phyloP scores from a whole-genome alignment of 2,329 filamentous ascomycete genomes.

The Diaporthe destruens region DNA sequence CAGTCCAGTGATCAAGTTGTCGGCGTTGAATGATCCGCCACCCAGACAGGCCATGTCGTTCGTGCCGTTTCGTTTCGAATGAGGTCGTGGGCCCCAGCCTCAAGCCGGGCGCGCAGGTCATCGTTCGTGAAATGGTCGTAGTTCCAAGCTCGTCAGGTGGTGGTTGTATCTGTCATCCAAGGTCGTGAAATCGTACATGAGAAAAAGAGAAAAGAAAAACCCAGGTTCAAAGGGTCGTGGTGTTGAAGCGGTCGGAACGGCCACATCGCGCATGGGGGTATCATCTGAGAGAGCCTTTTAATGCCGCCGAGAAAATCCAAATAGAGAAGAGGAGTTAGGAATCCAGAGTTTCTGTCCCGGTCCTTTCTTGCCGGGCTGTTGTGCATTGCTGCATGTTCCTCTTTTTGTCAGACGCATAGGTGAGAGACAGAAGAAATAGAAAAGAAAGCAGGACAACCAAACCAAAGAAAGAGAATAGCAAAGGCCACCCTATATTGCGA shows the following conservation, averaged over 20 bases:
- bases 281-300: slow-evolving; percentile 57
- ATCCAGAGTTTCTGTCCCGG: slow-evolving; percentile 58
- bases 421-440: slow-evolving; percentile 42
- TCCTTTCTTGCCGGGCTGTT: slow-evolving; percentile 56
- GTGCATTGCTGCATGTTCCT: slow-evolving; percentile 76
- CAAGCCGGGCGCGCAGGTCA: slow-evolving; percentile 44
- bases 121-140: slow-evolving; percentile 54
- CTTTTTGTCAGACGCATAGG: slow-evolving; percentile 58
- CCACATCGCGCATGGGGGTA: slow-evolving; percentile 51
- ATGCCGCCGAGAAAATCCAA: slow-evolving; percentile 52
- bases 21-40: slow-evolving; percentile 43
- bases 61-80: slow-evolving; percentile 41
- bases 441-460: slow-evolving; percentile 50
- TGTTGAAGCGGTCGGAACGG: slow-evolving; percentile 52
- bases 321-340: slow-evolving; percentile 46
- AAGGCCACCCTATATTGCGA: slow-evolving; percentile 61
- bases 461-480: slow-evolving; percentile 51
- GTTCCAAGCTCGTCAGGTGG: slow-evolving; percentile 47
- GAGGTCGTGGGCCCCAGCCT: slow-evolving; percentile 42
- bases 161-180: slow-evolving; percentile 54
- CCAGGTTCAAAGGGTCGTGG: slow-evolving; percentile 51
- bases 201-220: slow-evolving; percentile 56
- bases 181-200: slow-evolving; percentile 60
- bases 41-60: slow-evolving; percentile 33
- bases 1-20: slow-evolving; percentile 44